Evolutionary conservation across 2,329 filamentous ascomycete species (phyloP).

Genomic region (Ophiostoma novo-ulmi): DNA sequence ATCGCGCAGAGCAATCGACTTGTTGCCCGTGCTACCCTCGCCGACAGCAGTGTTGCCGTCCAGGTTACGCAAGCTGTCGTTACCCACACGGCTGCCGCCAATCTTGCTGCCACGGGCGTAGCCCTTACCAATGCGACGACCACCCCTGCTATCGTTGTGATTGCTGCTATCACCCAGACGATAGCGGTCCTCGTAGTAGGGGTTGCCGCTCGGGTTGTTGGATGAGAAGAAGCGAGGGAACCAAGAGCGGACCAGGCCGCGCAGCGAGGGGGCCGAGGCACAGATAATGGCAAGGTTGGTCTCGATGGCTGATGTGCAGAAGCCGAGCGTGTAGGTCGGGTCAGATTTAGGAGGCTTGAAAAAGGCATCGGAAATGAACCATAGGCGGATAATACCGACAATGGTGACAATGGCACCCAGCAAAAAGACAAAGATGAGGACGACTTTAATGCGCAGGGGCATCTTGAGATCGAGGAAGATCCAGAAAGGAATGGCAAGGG

Average conservation of each 20-base stretch:
- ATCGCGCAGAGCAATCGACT: slow-evolving; percentile 30
- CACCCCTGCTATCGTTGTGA: slow-evolving; percentile 9
- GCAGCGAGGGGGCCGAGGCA: slow-evolving; percentile 34
- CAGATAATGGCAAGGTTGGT: slow-evolving; percentile 42
- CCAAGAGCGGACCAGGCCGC: slow-evolving; percentile 26
- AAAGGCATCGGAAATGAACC: slow-evolving; percentile 34
- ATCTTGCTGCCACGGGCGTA: slow-evolving; percentile 24
- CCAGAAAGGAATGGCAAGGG: slow-evolving; percentile 41
- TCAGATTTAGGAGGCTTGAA: slow-evolving; percentile 31
- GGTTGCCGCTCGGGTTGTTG: slow-evolving; percentile 17
- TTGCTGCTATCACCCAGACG: slow-evolving; percentile 17
- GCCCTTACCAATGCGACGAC: slow-evolving; percentile 16
- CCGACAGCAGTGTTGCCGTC: slow-evolving; percentile 12
- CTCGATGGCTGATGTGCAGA: slow-evolving; percentile 38
- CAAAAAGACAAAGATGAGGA: slow-evolving; percentile 33
- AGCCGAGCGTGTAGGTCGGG: slow-evolving; percentile 34
- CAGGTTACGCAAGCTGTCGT: not conserved
- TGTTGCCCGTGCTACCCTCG: slow-evolving; percentile 1
- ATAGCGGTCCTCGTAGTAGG: slow-evolving; percentile 23
- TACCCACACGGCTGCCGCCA: slow-evolving; percentile 20
- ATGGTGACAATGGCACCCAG: slow-evolving; percentile 36
- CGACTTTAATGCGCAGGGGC: slow-evolving; percentile 32
- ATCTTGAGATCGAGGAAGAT: slow-evolving; percentile 34
- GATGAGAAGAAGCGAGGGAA: slow-evolving; percentile 29
- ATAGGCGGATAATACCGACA: slow-evolving; percentile 35